phyloP scores from a whole-genome alignment of 768 basidiomycete species.

The Exsudoporus frostii region DNA sequence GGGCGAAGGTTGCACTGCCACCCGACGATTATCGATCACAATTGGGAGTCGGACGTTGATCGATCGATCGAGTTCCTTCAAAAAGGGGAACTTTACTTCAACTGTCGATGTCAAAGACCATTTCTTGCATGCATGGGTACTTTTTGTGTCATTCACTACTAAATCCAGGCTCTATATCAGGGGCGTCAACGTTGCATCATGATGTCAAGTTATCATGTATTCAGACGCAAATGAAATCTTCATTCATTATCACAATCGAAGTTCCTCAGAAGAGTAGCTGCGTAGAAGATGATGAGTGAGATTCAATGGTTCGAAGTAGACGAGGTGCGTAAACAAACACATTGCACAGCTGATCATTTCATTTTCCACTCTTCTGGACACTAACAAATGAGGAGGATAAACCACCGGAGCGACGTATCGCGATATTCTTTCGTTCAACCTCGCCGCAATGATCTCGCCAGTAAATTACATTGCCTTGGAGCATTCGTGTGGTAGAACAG shows the following conservation, averaged over 20 bases:
- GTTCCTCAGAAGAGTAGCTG: neutral
- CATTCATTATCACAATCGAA: neutral
- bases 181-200: neutral
- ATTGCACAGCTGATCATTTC: neutral
- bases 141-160: neutral
- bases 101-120: neutral
- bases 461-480: neutral
- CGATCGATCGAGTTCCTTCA: neutral
- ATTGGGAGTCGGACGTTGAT: neutral
- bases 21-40: neutral
- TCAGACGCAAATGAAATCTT: neutral
- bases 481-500: neutral
- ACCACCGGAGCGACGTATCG: neutral
- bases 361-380: neutral
- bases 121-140: neutral
- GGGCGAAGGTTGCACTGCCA: neutral
- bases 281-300: neutral
- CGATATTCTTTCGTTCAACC: neutral
- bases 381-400: neutral
- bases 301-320: neutral
- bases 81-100: neutral
- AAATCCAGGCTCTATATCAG: neutral
- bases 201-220: too few species aligned
- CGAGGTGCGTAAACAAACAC: neutral
- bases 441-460: too few species aligned